Base-by-base conservation (phyloP, 306 rosid species). In the Medicago ruthenica region DNA sequence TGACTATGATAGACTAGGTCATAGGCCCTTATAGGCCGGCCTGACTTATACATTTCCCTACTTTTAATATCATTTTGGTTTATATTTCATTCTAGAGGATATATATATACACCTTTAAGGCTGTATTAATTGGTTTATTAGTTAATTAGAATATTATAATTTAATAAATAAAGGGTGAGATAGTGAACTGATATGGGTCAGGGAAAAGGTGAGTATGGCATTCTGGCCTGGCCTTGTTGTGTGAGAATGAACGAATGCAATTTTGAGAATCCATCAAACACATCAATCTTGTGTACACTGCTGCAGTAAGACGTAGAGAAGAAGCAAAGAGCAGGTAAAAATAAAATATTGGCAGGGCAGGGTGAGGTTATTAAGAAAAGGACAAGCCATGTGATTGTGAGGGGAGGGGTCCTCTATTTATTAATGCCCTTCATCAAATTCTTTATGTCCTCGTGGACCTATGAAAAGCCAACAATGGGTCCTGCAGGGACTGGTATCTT, bases 181-280 rank as follows among this genome's bases (percentile, higher is more conserved):
- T n/a, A 14, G n/a, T 45, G 4, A 10, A 44, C 4, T 10, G 15
- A 12, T 4, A 50, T 54, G 68, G 76, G n/a, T 74, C 83, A 83
- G 81, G 74, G 54, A 58, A 85, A 78, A 76, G 81, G 85, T 75
- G 79, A 74, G 79, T 60, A 80, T 82, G 83, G 84, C 79, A 76
- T 81, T 79, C 84, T 81, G 83, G 79, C 58, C 12, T 55, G 54
- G 31, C n/a, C n/a, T 67, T 78, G 80, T 67, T 57, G 79, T 72
- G 12, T 31, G 80, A 83, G 74, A 80, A 63, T 82, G 83, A 70
- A 59, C 76, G 73, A 21, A 58, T 58, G 66, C 63, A 65, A 80
- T 74, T 59, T 87, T 87, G 84, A 88, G 88, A 90, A 88, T 86
- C 87, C 85, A 88, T 85, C 84, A 88, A 83, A 76, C 85, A 81